Conservation (phyloP, 140 eudicot genomes). For the Erigeron philadelphicus region DNA sequence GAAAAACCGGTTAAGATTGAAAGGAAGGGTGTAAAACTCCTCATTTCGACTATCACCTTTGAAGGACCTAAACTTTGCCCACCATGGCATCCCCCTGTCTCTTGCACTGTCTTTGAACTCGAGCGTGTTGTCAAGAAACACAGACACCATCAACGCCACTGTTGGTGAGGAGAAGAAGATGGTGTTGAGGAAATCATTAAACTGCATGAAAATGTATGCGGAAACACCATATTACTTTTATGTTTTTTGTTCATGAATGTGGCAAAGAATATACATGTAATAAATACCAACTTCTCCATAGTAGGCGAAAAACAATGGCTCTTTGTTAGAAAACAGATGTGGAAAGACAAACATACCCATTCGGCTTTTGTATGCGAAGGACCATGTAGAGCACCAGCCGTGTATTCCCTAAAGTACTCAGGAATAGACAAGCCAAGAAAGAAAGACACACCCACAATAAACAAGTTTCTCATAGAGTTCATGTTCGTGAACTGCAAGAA, state of each 20-base stretch:
- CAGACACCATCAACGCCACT: slow-evolving; percentile 73
- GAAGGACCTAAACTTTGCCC: slow-evolving; percentile 89
- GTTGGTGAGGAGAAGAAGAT: slow-evolving; percentile 83
- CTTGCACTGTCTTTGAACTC: slow-evolving; percentile 86
- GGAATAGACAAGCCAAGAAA: slow-evolving; percentile 93
- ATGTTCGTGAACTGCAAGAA: slow-evolving; percentile 94
- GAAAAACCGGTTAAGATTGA: slow-evolving; percentile 94
- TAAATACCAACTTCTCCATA: slow-evolving; percentile 1
- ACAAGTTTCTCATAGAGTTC: slow-evolving; percentile 97
- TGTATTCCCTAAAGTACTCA: slow-evolving; percentile 89
- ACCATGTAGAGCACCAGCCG: slow-evolving; percentile 81
- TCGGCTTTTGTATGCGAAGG: slow-evolving; percentile 91
- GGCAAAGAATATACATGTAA: neutral
- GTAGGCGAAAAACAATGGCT: neutral
- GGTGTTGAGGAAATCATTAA: slow-evolving; percentile 90
- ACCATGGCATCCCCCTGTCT: slow-evolving; percentile 99
- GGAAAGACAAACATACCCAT: slow-evolving; percentile 60
- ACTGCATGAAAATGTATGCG: slow-evolving; percentile 44
- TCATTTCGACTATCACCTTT: slow-evolving; percentile 93
- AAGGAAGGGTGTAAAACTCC: slow-evolving; percentile 99
- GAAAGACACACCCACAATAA: slow-evolving; percentile 78
- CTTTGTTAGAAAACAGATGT: neutral
- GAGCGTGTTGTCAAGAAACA: slow-evolving; percentile 93
- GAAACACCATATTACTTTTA: slow-evolving; percentile 21
- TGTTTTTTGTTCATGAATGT: neutral